Conservation (phyloP, 2,329 filamentous ascomycete species). For the Claviceps monticola region DNA sequence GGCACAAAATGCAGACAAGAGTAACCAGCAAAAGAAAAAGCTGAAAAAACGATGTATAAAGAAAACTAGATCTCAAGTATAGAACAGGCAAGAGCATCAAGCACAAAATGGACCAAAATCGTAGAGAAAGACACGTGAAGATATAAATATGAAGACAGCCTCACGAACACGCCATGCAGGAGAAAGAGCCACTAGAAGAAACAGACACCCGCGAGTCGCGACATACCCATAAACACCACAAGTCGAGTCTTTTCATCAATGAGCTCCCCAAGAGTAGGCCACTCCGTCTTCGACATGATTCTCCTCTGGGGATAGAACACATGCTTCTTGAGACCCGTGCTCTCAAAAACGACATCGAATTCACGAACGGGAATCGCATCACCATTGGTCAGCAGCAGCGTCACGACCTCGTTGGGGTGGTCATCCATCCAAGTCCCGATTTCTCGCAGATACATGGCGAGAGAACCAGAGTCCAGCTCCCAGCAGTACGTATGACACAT, state of each 20-base stretch:
- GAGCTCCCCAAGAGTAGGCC: constrained; percentile 58
- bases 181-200: too few species aligned
- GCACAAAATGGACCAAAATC: background rate
- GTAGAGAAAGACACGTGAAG: background rate
- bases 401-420: constrained; percentile 47
- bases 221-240: constrained; percentile 55
- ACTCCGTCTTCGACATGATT: constrained; percentile 28
- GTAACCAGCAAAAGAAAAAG: background rate
- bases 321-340: constrained; percentile 40
- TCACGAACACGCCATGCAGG: too few species aligned
- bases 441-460: constrained; percentile 39
- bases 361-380: constrained; percentile 42
- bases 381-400: constrained; percentile 47
- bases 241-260: constrained; percentile 50
- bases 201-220: background rate
- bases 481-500: constrained; percentile 53
- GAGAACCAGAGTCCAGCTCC: constrained; percentile 42
- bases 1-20: background rate
- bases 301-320: constrained; percentile 36
- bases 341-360: constrained; percentile 39
- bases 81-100: background rate
- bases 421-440: constrained; percentile 46
- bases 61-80: too few species aligned
- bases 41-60: background rate
- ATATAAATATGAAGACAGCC: too few species aligned